Conservation (phyloP, 805 yeast genomes). For the Lipomyces anomalus region DNA sequence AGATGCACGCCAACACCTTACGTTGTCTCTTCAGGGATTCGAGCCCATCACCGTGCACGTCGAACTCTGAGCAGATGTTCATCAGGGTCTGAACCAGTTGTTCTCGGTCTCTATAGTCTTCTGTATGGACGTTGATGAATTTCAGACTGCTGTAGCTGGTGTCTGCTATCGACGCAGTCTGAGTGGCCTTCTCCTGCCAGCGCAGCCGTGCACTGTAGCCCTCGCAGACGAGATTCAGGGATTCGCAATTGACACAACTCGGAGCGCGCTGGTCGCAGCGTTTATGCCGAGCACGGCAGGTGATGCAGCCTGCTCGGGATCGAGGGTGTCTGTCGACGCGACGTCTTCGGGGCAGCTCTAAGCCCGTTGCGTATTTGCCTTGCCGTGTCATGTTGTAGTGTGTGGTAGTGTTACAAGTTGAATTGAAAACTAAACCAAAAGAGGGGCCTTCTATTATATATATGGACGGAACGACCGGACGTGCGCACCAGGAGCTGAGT, state of each 20-base stretch:
- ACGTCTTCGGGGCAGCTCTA: conserved; percentile 7
- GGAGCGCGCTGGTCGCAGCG: conserved; percentile 64
- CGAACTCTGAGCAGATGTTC: conserved; percentile 10
- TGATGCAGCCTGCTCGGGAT: conserved; percentile 21
- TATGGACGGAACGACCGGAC: too few species aligned
- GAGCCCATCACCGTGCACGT: not conserved
- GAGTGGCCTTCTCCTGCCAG: conserved; percentile 19
- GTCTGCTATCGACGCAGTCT: conserved; percentile 8
- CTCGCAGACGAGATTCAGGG: conserved; percentile 61
- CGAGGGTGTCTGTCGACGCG: conserved; percentile 17
- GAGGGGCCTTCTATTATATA: too few species aligned
- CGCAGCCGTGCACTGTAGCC: conserved; percentile 16
- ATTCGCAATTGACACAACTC: conserved; percentile 51
- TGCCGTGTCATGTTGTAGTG: too few species aligned
- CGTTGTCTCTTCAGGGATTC: not conserved
- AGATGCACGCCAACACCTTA: not conserved
- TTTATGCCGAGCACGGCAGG: conserved; percentile 61
- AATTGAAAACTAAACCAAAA: too few species aligned
- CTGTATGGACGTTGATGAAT: conserved; percentile 8
- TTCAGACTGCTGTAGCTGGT: conserved; percentile 7
- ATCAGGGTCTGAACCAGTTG: conserved; percentile 13
- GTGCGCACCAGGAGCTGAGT: too few species aligned
- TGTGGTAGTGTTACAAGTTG: too few species aligned
- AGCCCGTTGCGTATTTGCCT: too few species aligned
- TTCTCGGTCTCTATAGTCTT: conserved; percentile 8